A percentile compares a stretch with the other conserved stretches of the same genome.
Evolutionary conservation across 768 basidiomycete genomes (phyloP).

Genomic region (Leccinum fibrillosum): DNA sequence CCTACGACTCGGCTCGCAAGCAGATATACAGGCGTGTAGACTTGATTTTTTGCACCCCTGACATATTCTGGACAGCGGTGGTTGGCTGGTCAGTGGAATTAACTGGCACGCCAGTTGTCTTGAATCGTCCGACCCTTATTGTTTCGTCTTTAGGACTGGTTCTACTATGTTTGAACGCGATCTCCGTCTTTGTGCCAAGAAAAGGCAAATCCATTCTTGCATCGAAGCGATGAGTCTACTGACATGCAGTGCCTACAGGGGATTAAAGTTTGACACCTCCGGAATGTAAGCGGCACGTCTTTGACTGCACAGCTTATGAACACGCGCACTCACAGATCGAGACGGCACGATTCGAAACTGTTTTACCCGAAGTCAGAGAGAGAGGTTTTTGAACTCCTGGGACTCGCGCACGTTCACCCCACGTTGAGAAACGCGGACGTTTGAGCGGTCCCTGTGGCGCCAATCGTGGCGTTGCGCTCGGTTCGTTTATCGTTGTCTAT

Average conservation of each 20-base stretch:
- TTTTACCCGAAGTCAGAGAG: slow-evolving; percentile 62
- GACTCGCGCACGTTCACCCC: slow-evolving; percentile 69
- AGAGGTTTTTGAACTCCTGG: slow-evolving; percentile 70
- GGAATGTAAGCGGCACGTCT: slow-evolving; percentile 55
- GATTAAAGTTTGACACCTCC: slow-evolving; percentile 81
- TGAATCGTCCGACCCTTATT: background rate
- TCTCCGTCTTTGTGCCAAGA: slow-evolving; percentile 70
- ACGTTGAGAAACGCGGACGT: slow-evolving; percentile 68
- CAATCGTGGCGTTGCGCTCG: background rate
- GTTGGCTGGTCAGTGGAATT: slow-evolving; percentile 69
- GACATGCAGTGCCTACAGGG: slow-evolving; percentile 38
- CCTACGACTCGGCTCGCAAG: slow-evolving; percentile 33
- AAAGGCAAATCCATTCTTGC: slow-evolving; percentile 38
- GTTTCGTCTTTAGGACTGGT: slow-evolving; percentile 57
- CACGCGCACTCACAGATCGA: slow-evolving; percentile 32
- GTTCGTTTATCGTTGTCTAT: background rate
- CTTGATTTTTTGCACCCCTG: slow-evolving; percentile 73
- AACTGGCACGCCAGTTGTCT: too few species aligned
- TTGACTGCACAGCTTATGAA: background rate
- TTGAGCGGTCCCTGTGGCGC: slow-evolving; percentile 26
- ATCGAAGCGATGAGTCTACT: background rate
- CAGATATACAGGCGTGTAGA: slow-evolving; percentile 71
- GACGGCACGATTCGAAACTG: slow-evolving; percentile 58
- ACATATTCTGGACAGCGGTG: slow-evolving; percentile 84
- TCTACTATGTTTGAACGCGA: slow-evolving; percentile 90